Percentiles rank a stretch among this genome's conserved stretches.
Conservation (phyloP, 768 basidiomycete genomes). For the Kwoniella dendrophila region DNA sequence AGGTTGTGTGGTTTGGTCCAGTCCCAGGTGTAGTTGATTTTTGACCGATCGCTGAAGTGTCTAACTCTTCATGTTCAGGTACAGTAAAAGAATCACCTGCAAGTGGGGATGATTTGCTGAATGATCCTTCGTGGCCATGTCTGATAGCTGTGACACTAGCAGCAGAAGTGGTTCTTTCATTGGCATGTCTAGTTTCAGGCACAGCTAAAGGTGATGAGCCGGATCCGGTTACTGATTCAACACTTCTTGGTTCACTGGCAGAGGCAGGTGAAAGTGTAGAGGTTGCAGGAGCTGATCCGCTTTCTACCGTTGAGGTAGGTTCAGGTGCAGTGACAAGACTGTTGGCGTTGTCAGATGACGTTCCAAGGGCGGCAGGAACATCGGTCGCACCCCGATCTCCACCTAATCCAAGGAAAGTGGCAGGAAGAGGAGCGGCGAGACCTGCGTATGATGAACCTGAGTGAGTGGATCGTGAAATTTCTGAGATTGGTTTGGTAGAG, state of each 20-base stretch:
- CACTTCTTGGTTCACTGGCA: background rate
- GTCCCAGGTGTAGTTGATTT: conserved; percentile 12
- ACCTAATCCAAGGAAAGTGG: conserved; percentile 32
- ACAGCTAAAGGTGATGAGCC: conserved; percentile 11
- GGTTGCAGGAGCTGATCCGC: conserved; percentile 1
- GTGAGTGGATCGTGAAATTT: background rate
- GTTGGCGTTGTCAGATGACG: conserved; percentile 3
- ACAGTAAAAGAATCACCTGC: conserved; percentile 3
- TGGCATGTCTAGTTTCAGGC: conserved; percentile 30
- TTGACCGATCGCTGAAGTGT: conserved; percentile 1
- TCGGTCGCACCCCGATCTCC: conserved; percentile 45
- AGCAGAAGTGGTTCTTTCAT: conserved; percentile 34
- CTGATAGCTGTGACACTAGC: conserved; percentile 50
- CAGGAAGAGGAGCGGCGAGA: conserved; percentile 38
- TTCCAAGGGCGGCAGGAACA: conserved; percentile 26
- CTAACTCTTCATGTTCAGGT: conserved; percentile 7
- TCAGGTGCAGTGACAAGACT: background rate
- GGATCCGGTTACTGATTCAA: background rate
- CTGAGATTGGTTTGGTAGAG: too few relatives aligned
- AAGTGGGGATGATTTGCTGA: conserved; percentile 11
- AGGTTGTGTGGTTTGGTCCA: conserved; percentile 13
- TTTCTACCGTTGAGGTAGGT: conserved; percentile 3
- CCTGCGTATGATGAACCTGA: conserved; percentile 9
- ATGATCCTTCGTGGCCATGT: conserved; percentile 37
- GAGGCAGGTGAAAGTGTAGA: background rate